Evolutionary conservation across 306 rosid genomes (phyloP).

Genomic region (Malus orientalis): DNA sequence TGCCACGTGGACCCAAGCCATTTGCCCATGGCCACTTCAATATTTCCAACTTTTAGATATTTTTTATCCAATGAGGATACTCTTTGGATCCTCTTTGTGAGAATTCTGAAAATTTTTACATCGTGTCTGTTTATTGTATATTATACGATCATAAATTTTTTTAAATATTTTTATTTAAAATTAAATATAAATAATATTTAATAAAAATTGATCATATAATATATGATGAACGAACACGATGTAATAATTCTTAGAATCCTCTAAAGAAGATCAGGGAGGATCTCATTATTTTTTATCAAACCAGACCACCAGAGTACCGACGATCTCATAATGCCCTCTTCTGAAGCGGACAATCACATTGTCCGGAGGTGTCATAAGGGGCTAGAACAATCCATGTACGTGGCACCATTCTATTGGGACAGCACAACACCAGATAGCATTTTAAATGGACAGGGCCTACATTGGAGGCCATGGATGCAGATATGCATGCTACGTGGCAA

Average conservation of each 20-base stretch:
- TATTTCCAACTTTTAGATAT: not conserved
- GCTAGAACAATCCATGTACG: not conserved
- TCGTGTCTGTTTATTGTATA: too few species aligned
- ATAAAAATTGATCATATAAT: too few species aligned
- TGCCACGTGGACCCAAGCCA: not conserved
- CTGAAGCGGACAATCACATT: not conserved
- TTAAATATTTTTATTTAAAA: too few species aligned
- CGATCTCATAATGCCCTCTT: not conserved
- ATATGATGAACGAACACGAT: rapidly evolving
- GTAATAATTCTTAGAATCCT: too few species aligned
- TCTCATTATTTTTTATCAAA: too few species aligned
- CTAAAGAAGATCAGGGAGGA: too few species aligned
- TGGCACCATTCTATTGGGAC: constrained; percentile 2
- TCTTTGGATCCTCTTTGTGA: too few species aligned
- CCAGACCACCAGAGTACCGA: not conserved
- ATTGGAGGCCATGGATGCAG: not conserved
- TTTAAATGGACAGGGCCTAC: constrained; percentile 8
- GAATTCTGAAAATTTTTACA: too few species aligned
- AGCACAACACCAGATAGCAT: not conserved
- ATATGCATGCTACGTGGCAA: constrained; percentile 20
- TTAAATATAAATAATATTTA: rapidly evolving
- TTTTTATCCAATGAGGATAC: not conserved
- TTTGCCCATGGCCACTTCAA: too few species aligned
- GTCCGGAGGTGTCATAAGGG: not conserved
- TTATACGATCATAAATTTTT: rapidly evolving